Base-by-base conservation (phyloP, 176 grass and related monocot species). In the Puya raimondii region DNA sequence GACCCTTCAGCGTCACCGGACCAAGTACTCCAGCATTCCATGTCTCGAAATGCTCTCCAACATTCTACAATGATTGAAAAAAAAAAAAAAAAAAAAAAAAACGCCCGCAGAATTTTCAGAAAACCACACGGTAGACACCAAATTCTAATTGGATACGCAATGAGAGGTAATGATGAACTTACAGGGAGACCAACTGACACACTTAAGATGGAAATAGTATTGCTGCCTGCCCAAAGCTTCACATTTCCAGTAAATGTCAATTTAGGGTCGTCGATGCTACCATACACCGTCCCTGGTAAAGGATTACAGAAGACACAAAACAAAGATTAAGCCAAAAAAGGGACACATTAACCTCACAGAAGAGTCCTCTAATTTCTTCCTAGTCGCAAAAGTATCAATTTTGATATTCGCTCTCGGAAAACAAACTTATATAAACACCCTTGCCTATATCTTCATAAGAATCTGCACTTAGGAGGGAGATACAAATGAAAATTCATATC, bases 21-120 rank as follows among this genome's bases (percentile, higher is more conserved):
- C 94, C 94, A 48, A 99, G 89, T 80, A 99, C 84, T 74, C 94
- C 94, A 65, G 94, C 89, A 88, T 99, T 99, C 94, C 89, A 99
- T 70, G 87, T 99, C 80, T 93, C 94, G 18, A 99, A 99, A 86
- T 93, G 94, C 66, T 99, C 94, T 64, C 94, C 94, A 16, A 93
- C 75, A 65, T 99, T 93, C 94, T 99, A 83, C 12, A 64, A 72
- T 49, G 25, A 14, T 78, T 33, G 47, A 16, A 69, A 85, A 26
- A 26, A 26, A 23, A 69, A 85, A 85, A 26, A 26, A 26, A 23
- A 69, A 85, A 85, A 47, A 22, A 25, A 53, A 68, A 51, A 29
- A 10, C 11, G 2, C 0, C 12, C 7, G 47, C 58, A 42, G 21
- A 59, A 23, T n/a, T 49, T 73, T 63, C 6, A 27, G 12, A 21